Evolutionary conservation across 805 yeast species (phyloP), one percentile per base, ranked within the genome.

Genomic region (Blastobotrys attinorum): DNA sequence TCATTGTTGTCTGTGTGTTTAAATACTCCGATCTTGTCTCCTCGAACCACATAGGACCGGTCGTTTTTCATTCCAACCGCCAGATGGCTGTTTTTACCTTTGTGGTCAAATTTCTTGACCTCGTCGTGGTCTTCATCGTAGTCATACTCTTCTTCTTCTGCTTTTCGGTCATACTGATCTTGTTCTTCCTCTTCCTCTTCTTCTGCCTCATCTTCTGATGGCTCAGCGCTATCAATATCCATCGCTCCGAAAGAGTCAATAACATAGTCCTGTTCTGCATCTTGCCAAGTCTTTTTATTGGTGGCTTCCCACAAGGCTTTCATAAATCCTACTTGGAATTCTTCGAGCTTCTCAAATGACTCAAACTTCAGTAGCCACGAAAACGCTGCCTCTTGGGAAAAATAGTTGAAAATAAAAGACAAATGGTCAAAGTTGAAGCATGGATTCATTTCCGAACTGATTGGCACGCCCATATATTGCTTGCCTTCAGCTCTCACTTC

Each of bases 1-100:
- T 71, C 75, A 16, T 70, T 71, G 22, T 60, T 58, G 13, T 67
- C 71, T 29, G 71, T 73, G 16, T 79, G 73, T 54, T 72, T 81
- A 64, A 87, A 86, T 3, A 88, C 88, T 27, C 96, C 96, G 44
- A 88, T 67, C 50, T 76, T 77, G 59, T 84, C 67, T 13, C 88
- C 95, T 52, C 94, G 76, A 0, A 83, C 79, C 23, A 88, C 89
- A 59, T 75, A 88, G 0, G 95, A 74, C 29, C 92, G 70, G 54
- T 84, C 81, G 52, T 79, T 79, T 44, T 72, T 73, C 48, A 65
- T 75, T 0, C 95, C 89, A 6, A 86, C 79, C 1, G 83, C 79
- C 55, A 88, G 68, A 18, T 77, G 79, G 41, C 76, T 72, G 58
- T 87, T 87, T 39, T 67, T 66, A 13, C 71, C 73, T 43, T 63